Evolutionary conservation across 2,329 filamentous ascomycete genomes (phyloP), one percentile per base, ranked within the genome.

Genomic region (Monilinia laxa): DNA sequence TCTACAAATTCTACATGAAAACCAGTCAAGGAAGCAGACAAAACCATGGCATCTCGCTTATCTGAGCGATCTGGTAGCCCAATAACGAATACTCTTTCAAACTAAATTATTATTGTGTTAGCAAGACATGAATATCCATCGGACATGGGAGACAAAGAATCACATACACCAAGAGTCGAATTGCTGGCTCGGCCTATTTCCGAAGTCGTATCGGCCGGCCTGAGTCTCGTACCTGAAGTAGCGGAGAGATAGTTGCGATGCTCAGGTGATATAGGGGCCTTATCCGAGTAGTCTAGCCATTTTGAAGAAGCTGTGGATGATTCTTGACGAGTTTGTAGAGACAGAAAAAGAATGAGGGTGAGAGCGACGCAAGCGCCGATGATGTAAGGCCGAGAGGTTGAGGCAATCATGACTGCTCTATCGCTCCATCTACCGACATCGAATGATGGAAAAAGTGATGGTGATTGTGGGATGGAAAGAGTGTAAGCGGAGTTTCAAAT

Each of bases 11-110:
- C 78, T 0, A 82, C 70, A 5, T 78, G 73, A 68, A 84, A 78
- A 1, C 78, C 79, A 0, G 78, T 78, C 38, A 82, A 67, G 0
- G 79, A 76, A 38, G 80, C 77, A 16, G 79, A 76, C 12, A 84
- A 73, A 1, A 77, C 73, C 16, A 84, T 73, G 1, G 78, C 79
- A 76, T 84, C 82, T 38, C 80, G 78, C 70, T 82, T 82, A 71
- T 84, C 81, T 3, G 78, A 79, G 51, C 82, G 77, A 49, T 79
- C 77, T 4, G 80, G 79, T 16, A 84, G 74, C 10, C 80, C 79
- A 56, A 84, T 76, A 45, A 81, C 79, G 60, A 82, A 80, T 45
- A 83, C 75, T 62, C 80, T 79, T 63, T 82, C 74, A 68, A 82
- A 82, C 70, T 72, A 28, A 7, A 25, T 12, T 7, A 5, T 7